phyloP scores from a whole-genome alignment of 2,329 filamentous ascomycete genomes.

The Phymatotrichopsis omnivora region DNA sequence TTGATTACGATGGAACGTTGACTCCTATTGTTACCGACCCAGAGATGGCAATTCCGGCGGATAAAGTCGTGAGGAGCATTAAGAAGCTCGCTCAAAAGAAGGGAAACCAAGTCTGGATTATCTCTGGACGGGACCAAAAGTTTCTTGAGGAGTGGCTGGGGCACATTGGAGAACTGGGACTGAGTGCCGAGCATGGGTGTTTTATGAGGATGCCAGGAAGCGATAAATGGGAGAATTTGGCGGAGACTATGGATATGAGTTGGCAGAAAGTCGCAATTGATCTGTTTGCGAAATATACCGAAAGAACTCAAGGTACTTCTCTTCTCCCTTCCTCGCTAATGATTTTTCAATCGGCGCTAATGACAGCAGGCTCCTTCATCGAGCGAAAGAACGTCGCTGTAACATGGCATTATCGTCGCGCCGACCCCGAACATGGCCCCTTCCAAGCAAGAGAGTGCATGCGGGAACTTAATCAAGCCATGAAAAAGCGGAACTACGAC shows the following conservation, averaged over 20 bases:
- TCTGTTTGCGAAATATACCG: slow-evolving; percentile 79
- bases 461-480: slow-evolving; percentile 65
- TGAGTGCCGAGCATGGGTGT: slow-evolving; percentile 93
- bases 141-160: slow-evolving; percentile 87
- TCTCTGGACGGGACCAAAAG: slow-evolving; percentile 84
- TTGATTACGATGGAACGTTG: slow-evolving; percentile 95
- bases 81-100: slow-evolving; percentile 69
- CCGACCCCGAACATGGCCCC: slow-evolving; percentile 72
- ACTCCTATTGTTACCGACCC: slow-evolving; percentile 93
- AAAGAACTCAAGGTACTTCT: slow-evolving; percentile 64
- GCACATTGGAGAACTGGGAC: slow-evolving; percentile 79
- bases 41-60: slow-evolving; percentile 75
- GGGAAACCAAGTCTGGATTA: slow-evolving; percentile 91
- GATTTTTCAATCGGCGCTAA: not conserved
- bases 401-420: slow-evolving; percentile 93
- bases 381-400: slow-evolving; percentile 89
- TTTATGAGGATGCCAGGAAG: slow-evolving; percentile 76
- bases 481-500: slow-evolving; percentile 63
- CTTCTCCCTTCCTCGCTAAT: not conserved
- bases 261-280: slow-evolving; percentile 83
- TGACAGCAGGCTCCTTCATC: slow-evolving; percentile 63
- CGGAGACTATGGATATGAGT: slow-evolving; percentile 76
- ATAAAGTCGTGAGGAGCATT: slow-evolving; percentile 68
- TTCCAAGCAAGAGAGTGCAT: slow-evolving; percentile 74
- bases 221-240: slow-evolving; percentile 77